Percentiles rank a stretch among this genome's conserved stretches.
Conservation (phyloP, 2,329 filamentous ascomycete species). For the Plectosphaerella plurivora region DNA sequence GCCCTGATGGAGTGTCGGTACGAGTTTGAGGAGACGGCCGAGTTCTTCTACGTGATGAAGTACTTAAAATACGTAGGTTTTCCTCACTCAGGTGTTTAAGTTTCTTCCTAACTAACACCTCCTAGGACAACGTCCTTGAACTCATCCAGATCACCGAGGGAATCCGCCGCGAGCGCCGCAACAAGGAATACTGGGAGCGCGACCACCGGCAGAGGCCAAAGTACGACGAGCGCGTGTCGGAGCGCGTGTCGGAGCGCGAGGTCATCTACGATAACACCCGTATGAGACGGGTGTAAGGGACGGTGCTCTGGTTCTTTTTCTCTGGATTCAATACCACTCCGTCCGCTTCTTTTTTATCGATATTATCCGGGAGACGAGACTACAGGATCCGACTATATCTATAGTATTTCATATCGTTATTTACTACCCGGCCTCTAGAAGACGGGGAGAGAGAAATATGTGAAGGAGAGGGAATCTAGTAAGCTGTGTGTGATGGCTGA, state of each 20-base stretch:
- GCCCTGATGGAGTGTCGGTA: slow-evolving; percentile 83
- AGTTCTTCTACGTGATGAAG: slow-evolving; percentile 88
- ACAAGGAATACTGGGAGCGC: slow-evolving; percentile 54
- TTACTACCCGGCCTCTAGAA: neutral
- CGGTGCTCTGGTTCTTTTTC: neutral
- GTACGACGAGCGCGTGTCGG: slow-evolving; percentile 58
- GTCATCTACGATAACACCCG: slow-evolving; percentile 53
- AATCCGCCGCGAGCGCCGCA: slow-evolving; percentile 62
- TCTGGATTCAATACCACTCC: neutral
- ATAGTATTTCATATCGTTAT: neutral
- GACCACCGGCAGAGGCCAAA: slow-evolving; percentile 28
- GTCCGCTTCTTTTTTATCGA: neutral
- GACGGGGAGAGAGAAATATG: neutral
- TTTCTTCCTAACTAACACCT: slow-evolving; percentile 23
- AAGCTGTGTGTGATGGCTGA: slow-evolving; percentile 7
- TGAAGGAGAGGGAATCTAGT: too few species aligned
- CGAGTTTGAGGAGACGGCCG: slow-evolving; percentile 83
- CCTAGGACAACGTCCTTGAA: slow-evolving; percentile 78
- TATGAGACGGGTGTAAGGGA: neutral
- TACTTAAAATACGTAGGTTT: slow-evolving; percentile 80
- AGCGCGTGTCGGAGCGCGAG: slow-evolving; percentile 68
- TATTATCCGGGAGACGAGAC: neutral
- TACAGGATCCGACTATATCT: neutral
- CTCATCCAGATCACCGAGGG: slow-evolving; percentile 79
- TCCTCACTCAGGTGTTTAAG: neutral